Percentiles rank a stretch among this genome's conserved stretches.
Conservation (phyloP, 495 filamentous ascomycete genomes). For the Cercophora scortea region DNA sequence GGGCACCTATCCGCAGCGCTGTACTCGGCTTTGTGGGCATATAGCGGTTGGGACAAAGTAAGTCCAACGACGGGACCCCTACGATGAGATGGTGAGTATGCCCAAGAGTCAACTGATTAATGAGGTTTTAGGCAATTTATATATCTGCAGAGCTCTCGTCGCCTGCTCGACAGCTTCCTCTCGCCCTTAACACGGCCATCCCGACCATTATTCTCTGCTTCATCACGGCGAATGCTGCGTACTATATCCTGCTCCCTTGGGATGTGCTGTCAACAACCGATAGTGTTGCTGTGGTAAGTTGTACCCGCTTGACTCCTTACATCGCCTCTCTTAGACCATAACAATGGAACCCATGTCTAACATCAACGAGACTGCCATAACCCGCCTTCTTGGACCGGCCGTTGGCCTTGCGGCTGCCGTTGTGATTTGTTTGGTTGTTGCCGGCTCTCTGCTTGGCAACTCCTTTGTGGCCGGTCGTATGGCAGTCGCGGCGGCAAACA, state of each 20-base stretch:
- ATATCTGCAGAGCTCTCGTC: slow-evolving; percentile 44
- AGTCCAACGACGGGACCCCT: slow-evolving; percentile 1
- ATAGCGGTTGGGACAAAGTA: slow-evolving; percentile 55
- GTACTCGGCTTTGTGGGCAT: slow-evolving; percentile 51
- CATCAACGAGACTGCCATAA: slow-evolving; percentile 40
- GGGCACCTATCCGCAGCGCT: slow-evolving; percentile 46
- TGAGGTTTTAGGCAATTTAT: slow-evolving; percentile 39
- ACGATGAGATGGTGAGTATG: background rate
- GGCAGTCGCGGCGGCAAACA: slow-evolving; percentile 47
- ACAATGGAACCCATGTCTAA: background rate
- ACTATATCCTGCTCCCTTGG: slow-evolving; percentile 51
- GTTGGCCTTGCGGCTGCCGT: slow-evolving; percentile 40
- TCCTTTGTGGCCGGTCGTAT: slow-evolving; percentile 50
- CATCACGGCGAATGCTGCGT: slow-evolving; percentile 43
- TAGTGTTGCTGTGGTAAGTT: slow-evolving; percentile 47
- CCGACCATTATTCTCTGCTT: slow-evolving; percentile 49
- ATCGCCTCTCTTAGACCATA: background rate
- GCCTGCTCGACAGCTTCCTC: slow-evolving; percentile 45
- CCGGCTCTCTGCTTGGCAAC: slow-evolving; percentile 48
- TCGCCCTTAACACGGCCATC: slow-evolving; percentile 47
- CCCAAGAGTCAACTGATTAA: background rate
- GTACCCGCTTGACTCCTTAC: background rate
- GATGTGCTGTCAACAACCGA: slow-evolving; percentile 43
- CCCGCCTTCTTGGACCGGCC: slow-evolving; percentile 37
- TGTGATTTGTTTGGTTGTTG: slow-evolving; percentile 44